Percentiles rank a stretch among this genome's conserved stretches.
Evolutionary conservation across 2,329 filamentous ascomycete species (phyloP).

Genomic region (Cryphonectria naterciae): DNA sequence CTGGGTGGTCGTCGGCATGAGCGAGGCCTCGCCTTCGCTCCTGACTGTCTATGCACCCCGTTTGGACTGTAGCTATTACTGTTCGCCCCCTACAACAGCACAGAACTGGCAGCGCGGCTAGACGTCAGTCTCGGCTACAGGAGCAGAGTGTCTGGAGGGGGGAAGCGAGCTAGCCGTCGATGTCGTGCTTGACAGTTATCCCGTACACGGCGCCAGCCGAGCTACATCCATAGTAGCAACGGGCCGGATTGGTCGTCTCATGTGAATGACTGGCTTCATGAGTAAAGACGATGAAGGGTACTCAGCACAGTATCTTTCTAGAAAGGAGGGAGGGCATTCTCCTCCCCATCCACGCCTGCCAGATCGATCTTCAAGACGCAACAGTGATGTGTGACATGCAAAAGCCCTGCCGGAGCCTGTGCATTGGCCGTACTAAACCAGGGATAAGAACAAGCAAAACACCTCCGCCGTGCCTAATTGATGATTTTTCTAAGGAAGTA

Average conservation of each 20-base stretch:
- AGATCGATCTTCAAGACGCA: background rate
- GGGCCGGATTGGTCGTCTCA: background rate
- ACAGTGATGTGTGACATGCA: background rate
- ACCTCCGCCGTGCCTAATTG: background rate
- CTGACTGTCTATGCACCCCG: background rate
- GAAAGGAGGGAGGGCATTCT: background rate
- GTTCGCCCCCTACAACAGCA: background rate
- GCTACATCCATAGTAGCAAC: background rate
- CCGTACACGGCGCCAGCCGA: slow-evolving; percentile 1
- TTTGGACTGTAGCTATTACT: background rate
- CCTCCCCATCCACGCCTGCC: background rate
- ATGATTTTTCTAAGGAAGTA: background rate
- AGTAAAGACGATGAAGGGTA: background rate
- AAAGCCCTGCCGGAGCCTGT: background rate
- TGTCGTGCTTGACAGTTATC: background rate
- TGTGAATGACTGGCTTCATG: background rate
- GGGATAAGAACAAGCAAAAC: background rate
- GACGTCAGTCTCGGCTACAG: background rate
- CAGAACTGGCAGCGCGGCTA: background rate
- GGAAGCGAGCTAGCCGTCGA: background rate
- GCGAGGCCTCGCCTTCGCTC: background rate
- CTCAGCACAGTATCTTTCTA: background rate
- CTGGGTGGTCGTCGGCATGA: background rate
- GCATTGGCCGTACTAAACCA: background rate
- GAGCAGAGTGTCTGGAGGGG: background rate